Evolutionary conservation across 208 protist species (phyloP).

Genomic region (Endotrypanum monterogeii): DNA sequence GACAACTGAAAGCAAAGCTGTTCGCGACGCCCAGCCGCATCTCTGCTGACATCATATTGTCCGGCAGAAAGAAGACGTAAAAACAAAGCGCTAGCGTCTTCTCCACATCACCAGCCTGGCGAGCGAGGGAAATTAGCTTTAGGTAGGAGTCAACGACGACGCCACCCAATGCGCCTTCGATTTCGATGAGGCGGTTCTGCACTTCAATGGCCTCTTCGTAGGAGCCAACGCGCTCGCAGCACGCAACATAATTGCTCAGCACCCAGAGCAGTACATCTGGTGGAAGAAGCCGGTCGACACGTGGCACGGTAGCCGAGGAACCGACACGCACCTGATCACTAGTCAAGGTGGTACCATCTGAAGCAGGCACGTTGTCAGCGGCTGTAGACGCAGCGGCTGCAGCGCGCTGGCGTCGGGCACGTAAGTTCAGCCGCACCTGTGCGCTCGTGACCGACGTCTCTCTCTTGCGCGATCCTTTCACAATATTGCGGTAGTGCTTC

Average conservation of each 20-base stretch:
- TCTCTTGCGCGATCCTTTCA: constrained; percentile 20
- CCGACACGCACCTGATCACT: neutral
- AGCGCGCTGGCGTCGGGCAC: constrained; percentile 23
- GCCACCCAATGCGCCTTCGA: constrained; percentile 52
- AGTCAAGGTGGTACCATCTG: neutral
- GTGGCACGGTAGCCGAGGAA: neutral
- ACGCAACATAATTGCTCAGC: constrained; percentile 66
- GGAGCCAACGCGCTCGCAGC: constrained; percentile 59
- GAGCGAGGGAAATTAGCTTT: constrained; percentile 54
- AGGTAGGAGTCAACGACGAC: constrained; percentile 48
- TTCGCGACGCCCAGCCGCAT: constrained; percentile 52
- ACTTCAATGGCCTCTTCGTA: constrained; percentile 47
- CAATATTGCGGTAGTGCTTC: constrained; percentile 55
- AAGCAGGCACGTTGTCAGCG: neutral
- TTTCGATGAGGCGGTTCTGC: constrained; percentile 56
- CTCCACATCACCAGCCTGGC: constrained; percentile 39
- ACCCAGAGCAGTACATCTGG: constrained; percentile 65
- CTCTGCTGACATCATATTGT: constrained; percentile 47
- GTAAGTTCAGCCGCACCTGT: constrained; percentile 22
- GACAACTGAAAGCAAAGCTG: constrained; percentile 60
- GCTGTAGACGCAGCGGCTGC: neutral
- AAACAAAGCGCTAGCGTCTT: constrained; percentile 65
- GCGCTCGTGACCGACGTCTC: constrained; percentile 17
- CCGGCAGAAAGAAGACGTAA: constrained; percentile 63
- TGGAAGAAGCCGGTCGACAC: constrained; percentile 26